Base-by-base conservation (phyloP, 139 green algal genomes). In the Chlorokybus atmophyticus region DNA sequence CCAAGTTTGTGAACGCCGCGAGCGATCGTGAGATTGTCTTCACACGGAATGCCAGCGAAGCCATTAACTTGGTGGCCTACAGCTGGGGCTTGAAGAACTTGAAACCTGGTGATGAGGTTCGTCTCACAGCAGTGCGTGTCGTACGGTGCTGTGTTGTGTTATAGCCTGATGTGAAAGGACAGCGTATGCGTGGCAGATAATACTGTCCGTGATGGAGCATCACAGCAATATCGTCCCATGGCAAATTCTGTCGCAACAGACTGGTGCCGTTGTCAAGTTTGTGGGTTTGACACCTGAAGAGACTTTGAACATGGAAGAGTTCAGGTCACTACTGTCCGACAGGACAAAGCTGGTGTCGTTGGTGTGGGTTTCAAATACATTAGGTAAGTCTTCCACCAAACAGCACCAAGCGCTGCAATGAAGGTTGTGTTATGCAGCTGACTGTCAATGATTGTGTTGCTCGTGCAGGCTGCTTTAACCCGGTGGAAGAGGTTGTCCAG, bases 171-270 rank as follows among this genome's bases (percentile, higher is more conserved):
- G n/a, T n/a, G n/a, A n/a, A n/a, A n/a, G n/a, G n/a, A n/a, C n/a
- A n/a, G n/a, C n/a, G n/a, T n/a, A n/a, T n/a, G n/a, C n/a, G n/a
- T 4, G 68, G 48, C 68, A 93, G 82, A 82, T 95, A 29, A 68
- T 97, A n/a, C 32, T 68, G 41, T 87, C 78, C 4, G 88, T 95
- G 3, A 85, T 87, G 39, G 92, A 98, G 82, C 89, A 96, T 70
- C 92, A 99, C 77, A 86, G 74, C 80, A 98, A 97, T 69, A 55
- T 98, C 29, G 90, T 98, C 29, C 92, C 91, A 3, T 99, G 92
- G 92, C 92, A 99, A 79, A 44, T 98, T 38, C 52, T 95, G 49
- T 80, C 80, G 14, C 40, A 84, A 59, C 69, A 69, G 6, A 95
- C 79, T 21, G 87, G 91, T n/a, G 79, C 78, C 5, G 64, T 83